phyloP scores from a whole-genome alignment of 257 asterid species.

The Jacaranda copaia region DNA sequence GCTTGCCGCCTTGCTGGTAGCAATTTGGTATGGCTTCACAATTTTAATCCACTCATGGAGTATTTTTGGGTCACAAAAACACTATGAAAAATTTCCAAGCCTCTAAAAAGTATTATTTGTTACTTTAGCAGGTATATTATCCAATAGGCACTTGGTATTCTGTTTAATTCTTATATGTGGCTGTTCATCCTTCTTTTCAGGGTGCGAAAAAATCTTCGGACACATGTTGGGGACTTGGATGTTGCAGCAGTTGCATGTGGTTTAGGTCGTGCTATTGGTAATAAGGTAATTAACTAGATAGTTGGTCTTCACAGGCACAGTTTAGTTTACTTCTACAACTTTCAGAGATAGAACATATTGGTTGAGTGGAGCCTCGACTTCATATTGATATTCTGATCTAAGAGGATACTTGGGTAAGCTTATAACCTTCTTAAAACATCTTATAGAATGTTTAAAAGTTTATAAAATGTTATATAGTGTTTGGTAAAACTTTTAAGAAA shows the following conservation, averaged over 20 bases:
- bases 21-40: slow-evolving; percentile 64
- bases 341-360: not conserved
- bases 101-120: not conserved
- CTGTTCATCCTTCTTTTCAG: slow-evolving; percentile 47
- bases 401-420: no score
- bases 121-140: not conserved
- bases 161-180: slow-evolving; percentile 25
- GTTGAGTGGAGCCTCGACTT: not conserved
- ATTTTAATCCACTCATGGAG: not conserved
- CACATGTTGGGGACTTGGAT: slow-evolving; percentile 89
- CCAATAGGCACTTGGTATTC: not conserved
- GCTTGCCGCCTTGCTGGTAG: slow-evolving; percentile 86
- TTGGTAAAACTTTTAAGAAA: no score
- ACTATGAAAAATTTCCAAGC: slow-evolving; percentile 11
- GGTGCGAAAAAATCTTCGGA: slow-evolving; percentile 81
- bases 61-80: not conserved
- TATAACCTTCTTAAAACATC: no score
- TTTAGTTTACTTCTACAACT: not conserved
- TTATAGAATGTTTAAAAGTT: no score
- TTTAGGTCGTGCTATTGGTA: slow-evolving; percentile 97
- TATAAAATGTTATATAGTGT: no score
- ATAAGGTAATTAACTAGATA: slow-evolving; percentile 62
- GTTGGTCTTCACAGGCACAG: slow-evolving; percentile 21
- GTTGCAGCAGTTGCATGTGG: slow-evolving; percentile 97
- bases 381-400: not conserved